Base-by-base conservation (phyloP, 2,329 filamentous ascomycete species). In the Coccinonectria pachysandricola region DNA sequence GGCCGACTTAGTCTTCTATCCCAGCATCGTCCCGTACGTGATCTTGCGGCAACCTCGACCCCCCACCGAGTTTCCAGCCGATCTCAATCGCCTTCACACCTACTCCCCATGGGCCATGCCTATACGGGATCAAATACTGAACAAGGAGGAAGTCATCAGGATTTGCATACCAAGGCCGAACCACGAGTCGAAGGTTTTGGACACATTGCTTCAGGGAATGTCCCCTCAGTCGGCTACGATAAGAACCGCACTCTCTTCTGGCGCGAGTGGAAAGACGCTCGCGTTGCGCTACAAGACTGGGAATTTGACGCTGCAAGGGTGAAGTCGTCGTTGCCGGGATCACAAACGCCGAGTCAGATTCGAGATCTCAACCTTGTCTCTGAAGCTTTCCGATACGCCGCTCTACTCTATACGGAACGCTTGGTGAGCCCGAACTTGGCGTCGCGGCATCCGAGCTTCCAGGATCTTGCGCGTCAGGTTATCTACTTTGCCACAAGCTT, bases 331-430 rank as follows among this genome's bases (percentile, higher is more conserved):
- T 59, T 75, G 8, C 65, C 66, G 10, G 54, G 56, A 22, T 48
- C 55, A 3, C 61, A 68, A 2, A 68, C 69, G 0, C 59, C 69
- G 7, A 65, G 66, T 6, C 80, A 91, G 49, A 58, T 81, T 2
- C 65, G 75, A 12, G 85, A 92, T 37, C 64, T 94, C 8, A 69
- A 76, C 17, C 82, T 86, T 44, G 79, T 94, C 26, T 92, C 83
- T 12, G 85, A 94, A 53, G 81, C 81, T 8, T 95, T 94, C 65
- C 81, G 87, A 11, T 86, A 91, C 52, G 78, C 86, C 0, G 87
- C 86, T 0, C 67, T 95, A 17, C 68, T 95, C 8, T 95, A 94
- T 60, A 87, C 81, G 7, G 85, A 93, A 59, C 80, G 87, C 4
- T 72, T 95, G 13, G 85, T 82, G 2, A 76, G 79, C 39, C 87